Evolutionary conservation across 208 protist species (phyloP), one percentile per base, ranked within the genome.

Genomic region (Kentomonas sorsogonicus): DNA sequence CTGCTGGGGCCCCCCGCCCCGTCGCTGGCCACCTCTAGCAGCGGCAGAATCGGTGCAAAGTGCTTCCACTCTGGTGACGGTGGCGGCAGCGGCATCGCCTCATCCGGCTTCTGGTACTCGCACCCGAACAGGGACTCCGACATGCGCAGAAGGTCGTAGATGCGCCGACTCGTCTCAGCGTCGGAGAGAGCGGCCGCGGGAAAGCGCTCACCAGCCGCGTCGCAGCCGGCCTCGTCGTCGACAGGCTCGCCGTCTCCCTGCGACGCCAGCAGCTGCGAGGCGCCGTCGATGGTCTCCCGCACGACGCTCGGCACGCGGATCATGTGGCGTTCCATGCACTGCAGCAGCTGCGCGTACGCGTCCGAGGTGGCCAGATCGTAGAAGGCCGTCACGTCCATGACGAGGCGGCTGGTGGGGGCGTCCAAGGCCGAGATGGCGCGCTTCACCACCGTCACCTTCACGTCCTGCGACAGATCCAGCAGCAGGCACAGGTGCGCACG

Each of bases 311-410:
- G 78, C n/a, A 94, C 63, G 10, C 87, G 80, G 64, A 94, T 79
- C 79, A 86, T 79, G 55, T 94, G 91, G 45, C 69, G 71, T 22
- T 52, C 34, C n/a, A 83, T 63, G 46, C 78, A 94, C n/a, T 74
- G 43, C 15, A 15, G 53, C 5, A 52, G 63, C 11, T 66, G 77
- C 33, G 66, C 39, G 51, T 3, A 16, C 0, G 41, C 34, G 26
- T 63, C 66, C 26, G n/a, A n/a, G n/a, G 57, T 75, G 33, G 75
- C 51, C 20, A 94, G 60, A 22, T 81, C 75, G 31, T 86, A 74
- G 20, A 94, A 52, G 1, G 77, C 66, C 18, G 74, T 70, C 15
- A 63, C 36, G 68, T 94, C 87, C 67, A 94, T 75, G 10, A 94
- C 78, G 25, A 94, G 63, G 22, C 69, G 64, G 0, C 60, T 52